These are phyloP conservation scores for Candida krabiensis DNA, from an alignment of 805 yeast genomes.

Conservation along the genomic window DNA sequence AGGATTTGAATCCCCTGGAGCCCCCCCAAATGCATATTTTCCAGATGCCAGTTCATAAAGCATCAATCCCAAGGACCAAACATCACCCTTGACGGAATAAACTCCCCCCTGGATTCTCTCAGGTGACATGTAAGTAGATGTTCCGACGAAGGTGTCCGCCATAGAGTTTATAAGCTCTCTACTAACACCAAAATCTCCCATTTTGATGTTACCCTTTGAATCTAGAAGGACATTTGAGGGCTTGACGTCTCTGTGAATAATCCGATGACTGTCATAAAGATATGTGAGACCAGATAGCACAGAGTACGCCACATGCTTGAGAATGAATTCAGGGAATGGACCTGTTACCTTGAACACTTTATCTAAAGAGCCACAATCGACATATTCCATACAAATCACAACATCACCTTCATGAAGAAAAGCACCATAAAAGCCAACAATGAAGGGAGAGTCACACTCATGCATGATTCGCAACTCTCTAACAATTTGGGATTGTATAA, in stretches of 20 bases:
- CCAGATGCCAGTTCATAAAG: slow-evolving; percentile 88
- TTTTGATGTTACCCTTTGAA: slow-evolving; percentile 80
- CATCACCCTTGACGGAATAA: slow-evolving; percentile 93
- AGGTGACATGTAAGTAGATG: slow-evolving; percentile 97
- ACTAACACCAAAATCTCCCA: slow-evolving; percentile 96
- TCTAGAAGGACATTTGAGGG: slow-evolving; percentile 92
- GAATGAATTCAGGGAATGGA: slow-evolving; percentile 63
- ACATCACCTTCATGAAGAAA: slow-evolving; percentile 73
- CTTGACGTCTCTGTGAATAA: slow-evolving; percentile 93
- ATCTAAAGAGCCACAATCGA: slow-evolving; percentile 93
- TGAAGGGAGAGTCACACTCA: slow-evolving; percentile 80
- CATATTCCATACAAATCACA: slow-evolving; percentile 91
- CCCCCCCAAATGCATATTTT: slow-evolving; percentile 68
- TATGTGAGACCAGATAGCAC: slow-evolving; percentile 81
- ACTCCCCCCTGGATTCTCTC: slow-evolving; percentile 95
- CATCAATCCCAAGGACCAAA: slow-evolving; percentile 95
- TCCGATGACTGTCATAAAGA: slow-evolving; percentile 77
- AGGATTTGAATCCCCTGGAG: slow-evolving; percentile 36
- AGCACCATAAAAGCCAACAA: slow-evolving; percentile 91
- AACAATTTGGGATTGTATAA: slow-evolving; percentile 77
- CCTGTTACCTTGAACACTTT: slow-evolving; percentile 64
- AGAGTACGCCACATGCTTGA: slow-evolving; percentile 71
- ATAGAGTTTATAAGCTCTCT: slow-evolving; percentile 89
- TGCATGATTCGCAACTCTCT: slow-evolving; percentile 89
- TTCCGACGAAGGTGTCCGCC: slow-evolving; percentile 97